These are phyloP conservation scores for Suillus variegatus DNA, from an alignment of 768 basidiomycete genomes.

Conservation along the genomic window DNA sequence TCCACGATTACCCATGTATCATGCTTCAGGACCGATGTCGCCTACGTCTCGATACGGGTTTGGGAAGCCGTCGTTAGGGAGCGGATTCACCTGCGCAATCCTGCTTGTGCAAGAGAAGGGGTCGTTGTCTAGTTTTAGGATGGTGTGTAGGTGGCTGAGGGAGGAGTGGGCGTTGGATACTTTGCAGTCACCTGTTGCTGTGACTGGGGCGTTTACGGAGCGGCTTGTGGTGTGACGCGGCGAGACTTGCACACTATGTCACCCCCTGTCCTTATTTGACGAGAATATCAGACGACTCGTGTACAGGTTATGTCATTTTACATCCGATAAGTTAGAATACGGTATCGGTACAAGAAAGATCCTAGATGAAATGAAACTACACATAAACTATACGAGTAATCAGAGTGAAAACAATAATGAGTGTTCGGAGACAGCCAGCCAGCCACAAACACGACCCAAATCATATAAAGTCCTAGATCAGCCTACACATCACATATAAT, in stretches of 20 bases:
- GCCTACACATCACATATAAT: background rate
- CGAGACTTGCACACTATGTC: background rate
- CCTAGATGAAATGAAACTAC: background rate
- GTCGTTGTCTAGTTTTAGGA: constrained; percentile 82
- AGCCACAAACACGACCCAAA: background rate
- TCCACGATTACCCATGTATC: constrained; percentile 26
- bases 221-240: constrained; percentile 29
- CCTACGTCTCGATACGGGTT: constrained; percentile 26
- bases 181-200: constrained; percentile 28
- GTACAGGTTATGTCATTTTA: background rate
- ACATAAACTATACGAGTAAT: constrained; percentile 1
- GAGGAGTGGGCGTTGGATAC: constrained; percentile 61
- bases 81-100: constrained; percentile 60
- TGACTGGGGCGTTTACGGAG: constrained; percentile 44
- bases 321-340: background rate
- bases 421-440: background rate
- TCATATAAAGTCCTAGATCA: background rate
- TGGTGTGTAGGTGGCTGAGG: constrained; percentile 70
- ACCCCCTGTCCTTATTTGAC: background rate
- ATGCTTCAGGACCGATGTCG: constrained; percentile 27
- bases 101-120: constrained; percentile 90
- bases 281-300: background rate
- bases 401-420: background rate
- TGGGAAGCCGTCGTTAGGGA: constrained; percentile 27
- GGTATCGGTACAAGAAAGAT: background rate